Evolutionary conservation across 2,329 filamentous ascomycete species (phyloP).

Genomic region (Aspergillus fructus): DNA sequence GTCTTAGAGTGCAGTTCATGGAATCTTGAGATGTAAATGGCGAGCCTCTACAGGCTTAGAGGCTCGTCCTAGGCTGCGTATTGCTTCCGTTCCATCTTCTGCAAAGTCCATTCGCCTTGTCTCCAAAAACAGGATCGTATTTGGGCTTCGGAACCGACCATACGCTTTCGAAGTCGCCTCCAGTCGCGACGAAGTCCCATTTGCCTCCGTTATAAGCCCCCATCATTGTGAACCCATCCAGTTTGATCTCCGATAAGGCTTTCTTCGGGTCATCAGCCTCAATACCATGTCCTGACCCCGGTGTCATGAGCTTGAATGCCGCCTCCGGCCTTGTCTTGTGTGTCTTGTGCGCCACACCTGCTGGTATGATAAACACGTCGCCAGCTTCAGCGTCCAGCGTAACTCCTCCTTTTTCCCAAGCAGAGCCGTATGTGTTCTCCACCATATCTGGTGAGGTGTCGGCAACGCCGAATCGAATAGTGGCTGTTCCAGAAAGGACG

Average conservation of each 20-base stretch:
- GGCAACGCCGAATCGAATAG: slow-evolving; percentile 56
- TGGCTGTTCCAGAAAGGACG: slow-evolving; percentile 54
- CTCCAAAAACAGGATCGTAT: too few species aligned
- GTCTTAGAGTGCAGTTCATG: too few species aligned
- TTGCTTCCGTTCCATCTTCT: too few species aligned
- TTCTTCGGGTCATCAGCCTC: slow-evolving; percentile 30
- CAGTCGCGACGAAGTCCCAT: too few species aligned
- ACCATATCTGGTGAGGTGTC: slow-evolving; percentile 33
- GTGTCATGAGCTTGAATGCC: slow-evolving; percentile 35
- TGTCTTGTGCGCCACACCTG: slow-evolving; percentile 57
- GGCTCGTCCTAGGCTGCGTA: too few species aligned
- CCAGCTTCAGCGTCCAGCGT: slow-evolving; percentile 51
- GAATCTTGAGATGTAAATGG: too few species aligned
- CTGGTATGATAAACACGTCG: slow-evolving; percentile 61
- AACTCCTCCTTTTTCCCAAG: slow-evolving; percentile 50
- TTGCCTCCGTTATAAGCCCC: slow-evolving; percentile 48
- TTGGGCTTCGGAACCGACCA: too few species aligned
- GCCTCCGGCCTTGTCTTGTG: slow-evolving; percentile 37
- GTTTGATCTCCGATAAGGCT: slow-evolving; percentile 34
- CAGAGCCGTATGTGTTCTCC: slow-evolving; percentile 13
- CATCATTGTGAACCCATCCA: slow-evolving; percentile 56
- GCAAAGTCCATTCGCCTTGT: too few species aligned
- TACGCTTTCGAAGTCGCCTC: too few species aligned
- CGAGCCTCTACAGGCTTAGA: too few species aligned
- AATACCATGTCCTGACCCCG: slow-evolving; percentile 37